Base-by-base conservation (phyloP, 2,329 filamentous ascomycete genomes). In the Diplodia corticola region DNA sequence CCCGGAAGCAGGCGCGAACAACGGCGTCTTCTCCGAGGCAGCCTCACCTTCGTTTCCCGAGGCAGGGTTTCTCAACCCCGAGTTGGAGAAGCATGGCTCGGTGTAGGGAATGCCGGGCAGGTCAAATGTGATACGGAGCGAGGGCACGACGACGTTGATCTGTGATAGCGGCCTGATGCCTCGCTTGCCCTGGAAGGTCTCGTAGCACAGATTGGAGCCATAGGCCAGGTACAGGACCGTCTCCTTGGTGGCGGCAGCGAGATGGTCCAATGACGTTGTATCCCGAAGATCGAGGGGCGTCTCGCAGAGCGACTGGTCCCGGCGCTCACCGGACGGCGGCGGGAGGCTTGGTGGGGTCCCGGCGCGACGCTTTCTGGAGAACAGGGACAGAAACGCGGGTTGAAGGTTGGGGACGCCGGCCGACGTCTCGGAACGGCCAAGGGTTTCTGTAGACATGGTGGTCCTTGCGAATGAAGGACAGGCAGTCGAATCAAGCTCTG, bases 1-100 rank as follows among this genome's bases (percentile, higher is more conserved):
- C 64, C 74, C 72, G 33, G 60, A 15, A 5, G 64, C 54, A 20
- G 60, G 53, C 40, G 66, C 55, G 30, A 46, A 44, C 17, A 78
- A 69, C 53, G 78, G 74, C 9, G 69, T 67, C 3, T 69, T 71
- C 68, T 20, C 66, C 53, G 57, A 80, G 30, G n/a, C 65, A 68
- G 40, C 40, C 75, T 68, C 20, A 78, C 76, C 33, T 12, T 37
- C 46, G n/a, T 33, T 7, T 4, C 64, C 65, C 9, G 74, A 68
- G 2, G 74, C 68, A 5, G 76, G 72, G 61, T 87, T 83, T 55
- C 89, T 86, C 63, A 84, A 83, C 17, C 84, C 85, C 2, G 89
- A 90, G 73, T 96, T 97, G 66, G 92, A 93, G 76, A 98, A 97
- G 77, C 94, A 97, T 0, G 95, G 94, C 78, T 98, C 95, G 13